Base-by-base conservation (phyloP, 202 grass and related monocot species). In the Panicum virgatum region DNA sequence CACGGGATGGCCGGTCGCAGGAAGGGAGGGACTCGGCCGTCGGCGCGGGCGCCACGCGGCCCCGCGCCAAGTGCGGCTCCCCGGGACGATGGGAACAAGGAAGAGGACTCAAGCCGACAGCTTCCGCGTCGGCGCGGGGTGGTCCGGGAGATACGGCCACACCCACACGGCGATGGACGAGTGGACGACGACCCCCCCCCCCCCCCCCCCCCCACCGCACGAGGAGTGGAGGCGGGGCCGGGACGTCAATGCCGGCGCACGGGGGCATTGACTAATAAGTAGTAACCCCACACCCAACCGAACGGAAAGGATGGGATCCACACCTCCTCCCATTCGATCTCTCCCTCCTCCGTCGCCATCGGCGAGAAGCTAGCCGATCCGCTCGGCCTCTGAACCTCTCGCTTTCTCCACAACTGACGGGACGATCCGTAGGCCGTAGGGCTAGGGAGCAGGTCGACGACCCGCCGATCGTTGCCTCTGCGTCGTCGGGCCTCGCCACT, bases 51-150 rank as follows among this genome's bases (percentile, higher is more conserved):
- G 32, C 32, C 32, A 32, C 32, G 32, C 32, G 32, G 32, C 32
- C 32, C 32, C 32, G 26, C 47, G 25, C 45, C 68, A 19, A 18
- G 69, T 74, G 71, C 50, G 30, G 18, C 11, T 19, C 27, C n/a
- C 58, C 44, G 18, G 37, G 29, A 74, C 34, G 72, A 36, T 19
- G 30, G 70, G 19, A 22, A n/a, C 14, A 30, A 1, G n/a, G n/a
- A n/a, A 6, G 15, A 0, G 5, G 0, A 45, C 23, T 69, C 18
- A 13, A 6, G 25, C 25, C 30, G 68, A 50, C 68, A 25, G 1
- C 25, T 32, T n/a, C 71, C 59, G 27, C 75, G 75, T 78, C 75
- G 75, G 59, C 39, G 75, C 75, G 75, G 36, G 32, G 32, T 34
- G 32, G 32, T 16, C 43, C 25, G 23, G 22, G 56, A 39, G 74